Evolutionary conservation across 306 rosid species (phyloP).

Genomic region (Quercus dentata): DNA sequence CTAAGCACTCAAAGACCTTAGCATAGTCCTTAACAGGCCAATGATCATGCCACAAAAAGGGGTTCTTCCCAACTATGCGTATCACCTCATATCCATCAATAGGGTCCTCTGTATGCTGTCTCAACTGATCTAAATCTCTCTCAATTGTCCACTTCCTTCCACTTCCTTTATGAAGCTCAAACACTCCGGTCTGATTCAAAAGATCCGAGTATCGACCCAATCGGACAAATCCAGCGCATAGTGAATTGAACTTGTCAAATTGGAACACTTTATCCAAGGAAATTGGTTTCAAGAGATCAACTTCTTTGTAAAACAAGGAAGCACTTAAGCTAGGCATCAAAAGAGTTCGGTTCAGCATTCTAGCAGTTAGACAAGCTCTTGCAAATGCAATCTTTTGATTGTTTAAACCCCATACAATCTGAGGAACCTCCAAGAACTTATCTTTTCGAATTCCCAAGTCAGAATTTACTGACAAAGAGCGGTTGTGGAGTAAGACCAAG

Average conservation of each 20-base stretch:
- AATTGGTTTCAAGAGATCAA: conserved; percentile 71
- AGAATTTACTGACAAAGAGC: conserved; percentile 23
- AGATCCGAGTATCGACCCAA: conserved; percentile 53
- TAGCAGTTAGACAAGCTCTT: conserved; percentile 84
- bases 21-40: conserved; percentile 92
- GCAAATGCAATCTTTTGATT: conserved; percentile 95
- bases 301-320: conserved; percentile 81
- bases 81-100: conserved; percentile 57
- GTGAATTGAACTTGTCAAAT: conserved; percentile 61
- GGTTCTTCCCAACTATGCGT: conserved; percentile 74
- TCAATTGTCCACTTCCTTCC: conserved; percentile 91
- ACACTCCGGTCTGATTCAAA: conserved; percentile 36
- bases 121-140: conserved; percentile 74
- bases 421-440: conserved; percentile 80
- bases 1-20: conserved; percentile 73
- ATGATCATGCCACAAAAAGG: conserved; percentile 96
- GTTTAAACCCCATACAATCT: conserved; percentile 90
- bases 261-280: conserved; percentile 73
- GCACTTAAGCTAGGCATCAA: conserved; percentile 95
- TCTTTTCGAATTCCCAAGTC: conserved; percentile 39
- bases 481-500: conserved; percentile 30
- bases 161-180: conserved; percentile 79
- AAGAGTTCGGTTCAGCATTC: conserved; percentile 76
- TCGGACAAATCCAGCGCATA: conserved; percentile 58
- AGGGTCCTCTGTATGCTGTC: conserved; percentile 40